Percentiles rank a stretch among this genome's conserved stretches.
Conservation (phyloP, 2,329 filamentous ascomycete genomes). For the Epichloe glyceriae region DNA sequence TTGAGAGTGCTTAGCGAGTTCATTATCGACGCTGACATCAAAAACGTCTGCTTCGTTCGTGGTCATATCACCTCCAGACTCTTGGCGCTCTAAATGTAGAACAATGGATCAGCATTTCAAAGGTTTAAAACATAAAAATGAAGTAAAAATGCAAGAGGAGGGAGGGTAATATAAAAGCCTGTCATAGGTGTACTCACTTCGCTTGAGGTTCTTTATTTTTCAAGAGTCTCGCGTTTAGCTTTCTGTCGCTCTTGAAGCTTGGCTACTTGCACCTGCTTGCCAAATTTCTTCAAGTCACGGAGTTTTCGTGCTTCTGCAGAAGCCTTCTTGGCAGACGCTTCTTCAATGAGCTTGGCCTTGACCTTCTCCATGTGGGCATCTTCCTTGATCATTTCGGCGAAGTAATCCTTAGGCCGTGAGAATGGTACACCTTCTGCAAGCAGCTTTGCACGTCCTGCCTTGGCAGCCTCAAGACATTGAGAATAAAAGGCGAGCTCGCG, state of each 20-base stretch:
- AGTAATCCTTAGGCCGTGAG: conserved; percentile 84
- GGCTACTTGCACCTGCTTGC: conserved; percentile 93
- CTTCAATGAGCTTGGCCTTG: conserved; percentile 83
- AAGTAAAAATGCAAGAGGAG: neutral
- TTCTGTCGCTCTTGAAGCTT: conserved; percentile 91
- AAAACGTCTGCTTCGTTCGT: conserved; percentile 78
- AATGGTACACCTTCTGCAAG: conserved; percentile 77
- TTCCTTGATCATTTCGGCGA: conserved; percentile 97
- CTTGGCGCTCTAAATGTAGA: conserved; percentile 61
- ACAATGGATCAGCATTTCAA: neutral
- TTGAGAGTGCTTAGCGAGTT: conserved; percentile 32
- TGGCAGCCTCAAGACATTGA: conserved; percentile 70
- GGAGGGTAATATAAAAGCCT: neutral
- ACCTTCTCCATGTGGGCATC: conserved; percentile 98
- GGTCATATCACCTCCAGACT: conserved; percentile 45
- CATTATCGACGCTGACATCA: conserved; percentile 71
- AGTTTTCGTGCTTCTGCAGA: conserved; percentile 81
- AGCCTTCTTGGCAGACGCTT: conserved; percentile 85
- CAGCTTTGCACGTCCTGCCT: conserved; percentile 58
- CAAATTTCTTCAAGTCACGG: conserved; percentile 96
- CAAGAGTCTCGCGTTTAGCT: conserved; percentile 81
- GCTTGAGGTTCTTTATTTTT: conserved; percentile 89
- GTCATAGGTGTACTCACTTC: conserved; percentile 50
- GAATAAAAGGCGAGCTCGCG: conserved; percentile 90
- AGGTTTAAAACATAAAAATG: too few relatives aligned